Conservation (phyloP, 2,329 filamentous ascomycete genomes). For the Fusarium graminum region DNA sequence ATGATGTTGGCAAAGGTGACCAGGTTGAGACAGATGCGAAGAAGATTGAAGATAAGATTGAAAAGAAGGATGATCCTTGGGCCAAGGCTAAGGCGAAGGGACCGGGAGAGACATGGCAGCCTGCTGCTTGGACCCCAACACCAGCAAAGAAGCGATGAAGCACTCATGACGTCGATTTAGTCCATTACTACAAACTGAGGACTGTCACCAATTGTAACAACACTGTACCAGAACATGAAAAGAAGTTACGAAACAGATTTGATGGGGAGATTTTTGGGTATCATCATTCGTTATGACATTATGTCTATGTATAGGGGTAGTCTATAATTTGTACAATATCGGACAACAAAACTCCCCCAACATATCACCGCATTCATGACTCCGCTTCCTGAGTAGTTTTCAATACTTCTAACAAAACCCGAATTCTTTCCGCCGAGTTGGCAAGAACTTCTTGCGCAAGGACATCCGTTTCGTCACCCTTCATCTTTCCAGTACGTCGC, state of each 20-base stretch:
- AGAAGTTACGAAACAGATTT: slow-evolving; percentile 2
- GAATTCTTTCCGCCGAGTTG: slow-evolving; percentile 60
- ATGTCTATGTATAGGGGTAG: slow-evolving; percentile 42
- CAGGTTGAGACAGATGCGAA: slow-evolving; percentile 12
- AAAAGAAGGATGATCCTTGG: slow-evolving; percentile 67
- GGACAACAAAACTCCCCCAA: slow-evolving; percentile 7
- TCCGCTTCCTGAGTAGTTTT: slow-evolving; percentile 39
- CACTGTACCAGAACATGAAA: slow-evolving; percentile 27
- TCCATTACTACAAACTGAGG: background rate
- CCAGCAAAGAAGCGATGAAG: slow-evolving; percentile 52
- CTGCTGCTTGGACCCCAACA: slow-evolving; percentile 70
- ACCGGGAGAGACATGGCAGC: slow-evolving; percentile 76
- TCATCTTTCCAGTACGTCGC: slow-evolving; percentile 54
- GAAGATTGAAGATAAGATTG: slow-evolving; percentile 15
- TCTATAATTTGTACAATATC: slow-evolving; percentile 43
- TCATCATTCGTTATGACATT: slow-evolving; percentile 45
- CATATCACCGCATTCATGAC: slow-evolving; percentile 20
- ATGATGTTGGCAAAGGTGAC: slow-evolving; percentile 18
- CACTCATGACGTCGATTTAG: background rate
- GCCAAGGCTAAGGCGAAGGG: slow-evolving; percentile 60
- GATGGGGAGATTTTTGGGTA: slow-evolving; percentile 13
- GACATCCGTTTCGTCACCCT: slow-evolving; percentile 55
- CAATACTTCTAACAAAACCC: slow-evolving; percentile 56
- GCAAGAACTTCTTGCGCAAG: slow-evolving; percentile 60
- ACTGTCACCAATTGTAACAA: slow-evolving; percentile 22